phyloP scores from a whole-genome alignment of 176 grass and related monocot genomes.

The Eragrostis nindensis region DNA sequence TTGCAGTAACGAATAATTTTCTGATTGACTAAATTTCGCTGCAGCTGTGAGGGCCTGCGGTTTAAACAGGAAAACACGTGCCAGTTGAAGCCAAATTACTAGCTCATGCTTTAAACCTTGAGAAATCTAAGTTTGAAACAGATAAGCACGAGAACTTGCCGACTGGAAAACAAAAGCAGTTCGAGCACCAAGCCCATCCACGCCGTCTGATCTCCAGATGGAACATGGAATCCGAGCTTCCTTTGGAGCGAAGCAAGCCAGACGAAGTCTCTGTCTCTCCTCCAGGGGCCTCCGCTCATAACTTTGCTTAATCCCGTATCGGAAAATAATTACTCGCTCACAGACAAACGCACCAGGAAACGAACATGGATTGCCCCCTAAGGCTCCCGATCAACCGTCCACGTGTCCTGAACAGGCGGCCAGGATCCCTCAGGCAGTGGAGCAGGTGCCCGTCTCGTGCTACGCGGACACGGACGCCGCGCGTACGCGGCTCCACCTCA shows the following conservation, averaged over 20 bases:
- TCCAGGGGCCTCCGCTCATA: not conserved
- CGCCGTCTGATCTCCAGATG: not conserved
- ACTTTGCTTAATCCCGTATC: not conserved
- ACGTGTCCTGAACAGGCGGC: not conserved
- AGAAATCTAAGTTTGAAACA: no score
- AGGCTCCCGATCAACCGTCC: not conserved
- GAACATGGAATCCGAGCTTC: slow-evolving; percentile 28
- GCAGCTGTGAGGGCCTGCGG: not conserved
- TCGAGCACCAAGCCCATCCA: no score
- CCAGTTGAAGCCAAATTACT: not conserved
- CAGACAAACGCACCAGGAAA: not conserved
- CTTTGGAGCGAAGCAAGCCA: slow-evolving; percentile 43
- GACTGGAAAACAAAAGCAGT: no score
- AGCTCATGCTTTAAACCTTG: no score
- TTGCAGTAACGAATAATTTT: not conserved
- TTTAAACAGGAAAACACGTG: no score
- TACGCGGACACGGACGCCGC: slow-evolving; percentile 34
- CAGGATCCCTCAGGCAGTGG: not conserved
- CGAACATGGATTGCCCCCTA: no score
- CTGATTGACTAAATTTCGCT: not conserved
- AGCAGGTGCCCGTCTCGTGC: slow-evolving; percentile 29
- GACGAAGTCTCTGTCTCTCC: not conserved
- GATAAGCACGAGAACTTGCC: no score
- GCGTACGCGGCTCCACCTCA: slow-evolving; percentile 17
- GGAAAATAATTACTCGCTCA: not conserved